These are phyloP conservation scores for Typha latifolia DNA, from an alignment of 176 grass and related monocot species.

Conservation along the genomic window DNA sequence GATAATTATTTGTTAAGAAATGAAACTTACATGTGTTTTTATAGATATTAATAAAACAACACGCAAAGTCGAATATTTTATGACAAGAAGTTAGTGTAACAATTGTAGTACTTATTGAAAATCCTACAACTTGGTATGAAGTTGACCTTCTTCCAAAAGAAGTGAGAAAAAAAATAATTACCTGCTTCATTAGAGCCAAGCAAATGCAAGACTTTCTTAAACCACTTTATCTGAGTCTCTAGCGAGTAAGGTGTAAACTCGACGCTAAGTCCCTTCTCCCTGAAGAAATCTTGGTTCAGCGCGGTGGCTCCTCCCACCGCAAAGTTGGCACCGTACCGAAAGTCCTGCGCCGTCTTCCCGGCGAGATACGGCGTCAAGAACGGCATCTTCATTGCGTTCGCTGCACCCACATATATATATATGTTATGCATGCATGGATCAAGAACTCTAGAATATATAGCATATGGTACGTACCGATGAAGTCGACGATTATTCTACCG, in stretches of 20 bases:
- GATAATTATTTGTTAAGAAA: too few relatives aligned
- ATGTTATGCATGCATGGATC: accelerated
- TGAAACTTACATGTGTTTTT: too few relatives aligned
- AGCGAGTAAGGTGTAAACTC: slow-evolving; percentile 42
- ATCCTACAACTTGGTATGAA: too few relatives aligned
- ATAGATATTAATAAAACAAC: too few relatives aligned
- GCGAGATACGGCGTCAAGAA: slow-evolving; percentile 43
- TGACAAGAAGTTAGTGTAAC: too few relatives aligned
- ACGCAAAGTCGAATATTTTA: too few relatives aligned
- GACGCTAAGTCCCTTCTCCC: slow-evolving; percentile 30
- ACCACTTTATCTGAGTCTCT: slow-evolving; percentile 53
- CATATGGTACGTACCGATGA: slow-evolving; percentile 38
- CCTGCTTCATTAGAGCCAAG: slow-evolving; percentile 24
- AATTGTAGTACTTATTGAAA: too few relatives aligned
- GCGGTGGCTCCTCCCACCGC: slow-evolving; percentile 65
- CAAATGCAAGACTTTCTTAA: slow-evolving; percentile 37
- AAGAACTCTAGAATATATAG: background rate
- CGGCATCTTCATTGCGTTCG: slow-evolving; percentile 36
- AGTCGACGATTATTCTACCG: slow-evolving; percentile 62
- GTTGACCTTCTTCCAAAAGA: too few relatives aligned
- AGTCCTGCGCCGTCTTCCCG: slow-evolving; percentile 32
- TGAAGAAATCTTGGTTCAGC: slow-evolving; percentile 45
- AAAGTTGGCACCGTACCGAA: slow-evolving; percentile 61
- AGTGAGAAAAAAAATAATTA: too few relatives aligned
- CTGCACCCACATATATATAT: slow-evolving; percentile 9